Conservation (phyloP, 345 rosid species). For the Stellera chamaejasme region DNA sequence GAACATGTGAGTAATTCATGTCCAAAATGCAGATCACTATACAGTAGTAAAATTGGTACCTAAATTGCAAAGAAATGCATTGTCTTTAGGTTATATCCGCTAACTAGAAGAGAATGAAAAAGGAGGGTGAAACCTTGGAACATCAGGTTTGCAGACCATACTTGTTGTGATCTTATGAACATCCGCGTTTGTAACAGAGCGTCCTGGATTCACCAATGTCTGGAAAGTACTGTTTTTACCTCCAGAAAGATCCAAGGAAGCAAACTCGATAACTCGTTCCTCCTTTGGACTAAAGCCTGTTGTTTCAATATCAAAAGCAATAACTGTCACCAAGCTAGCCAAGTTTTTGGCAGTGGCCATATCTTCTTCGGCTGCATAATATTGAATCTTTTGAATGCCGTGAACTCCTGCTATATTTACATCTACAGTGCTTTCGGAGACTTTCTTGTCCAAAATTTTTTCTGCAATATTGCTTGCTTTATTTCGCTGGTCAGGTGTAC, state of each 20-base stretch:
- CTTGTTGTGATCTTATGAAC: slow-evolving; percentile 59
- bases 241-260: slow-evolving; percentile 70
- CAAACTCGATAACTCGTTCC: slow-evolving; percentile 70
- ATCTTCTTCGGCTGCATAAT: slow-evolving; percentile 35
- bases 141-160: slow-evolving; percentile 69
- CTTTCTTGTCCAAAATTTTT: slow-evolving; percentile 31
- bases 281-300: slow-evolving; percentile 49
- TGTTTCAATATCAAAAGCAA: slow-evolving; percentile 71
- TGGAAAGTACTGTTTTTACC: slow-evolving; percentile 84
- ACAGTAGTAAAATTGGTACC: too few relatives aligned
- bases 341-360: slow-evolving; percentile 47
- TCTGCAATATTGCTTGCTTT: slow-evolving; percentile 26
- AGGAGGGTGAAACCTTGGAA: slow-evolving; percentile 59
- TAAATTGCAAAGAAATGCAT: too few relatives aligned
- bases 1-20: too few relatives aligned
- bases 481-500: slow-evolving; percentile 21
- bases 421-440: slow-evolving; percentile 38
- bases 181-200: slow-evolving; percentile 32
- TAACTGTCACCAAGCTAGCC: slow-evolving; percentile 42
- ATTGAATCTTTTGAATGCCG: slow-evolving; percentile 29
- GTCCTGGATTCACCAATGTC: slow-evolving; percentile 69
- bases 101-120: slow-evolving; percentile 1
- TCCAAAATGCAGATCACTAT: too few relatives aligned
- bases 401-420: slow-evolving; percentile 26
- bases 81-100: not conserved